Conservation (phyloP, 2,329 filamentous ascomycete genomes). For the Didymella segeticola region DNA sequence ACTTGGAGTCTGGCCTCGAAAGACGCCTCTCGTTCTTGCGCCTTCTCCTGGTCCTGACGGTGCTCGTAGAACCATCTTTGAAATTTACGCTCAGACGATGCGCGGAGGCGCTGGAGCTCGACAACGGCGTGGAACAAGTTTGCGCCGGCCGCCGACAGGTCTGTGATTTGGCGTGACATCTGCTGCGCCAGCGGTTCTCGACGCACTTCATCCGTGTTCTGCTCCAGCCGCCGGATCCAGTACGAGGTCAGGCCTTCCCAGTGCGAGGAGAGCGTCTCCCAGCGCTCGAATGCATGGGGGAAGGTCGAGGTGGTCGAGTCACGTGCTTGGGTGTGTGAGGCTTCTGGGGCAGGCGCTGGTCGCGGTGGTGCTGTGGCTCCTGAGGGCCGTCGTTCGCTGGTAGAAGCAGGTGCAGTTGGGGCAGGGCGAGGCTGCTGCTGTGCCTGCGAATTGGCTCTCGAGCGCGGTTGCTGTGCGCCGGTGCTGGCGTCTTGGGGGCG, state of each 20-base stretch:
- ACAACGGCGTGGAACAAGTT: slow-evolving; percentile 98
- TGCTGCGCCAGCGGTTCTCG: slow-evolving; percentile 84
- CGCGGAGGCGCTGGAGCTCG: slow-evolving; percentile 89
- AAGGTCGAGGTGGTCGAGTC: slow-evolving; percentile 69
- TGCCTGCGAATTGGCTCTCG: slow-evolving; percentile 43
- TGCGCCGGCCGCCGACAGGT: slow-evolving; percentile 94
- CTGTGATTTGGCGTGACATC: slow-evolving; percentile 90
- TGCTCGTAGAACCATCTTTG: slow-evolving; percentile 99
- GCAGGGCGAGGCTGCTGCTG: slow-evolving; percentile 47
- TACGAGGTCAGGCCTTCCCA: slow-evolving; percentile 98
- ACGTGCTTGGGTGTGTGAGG: slow-evolving; percentile 38
- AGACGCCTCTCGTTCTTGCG: slow-evolving; percentile 80
- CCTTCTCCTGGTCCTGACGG: slow-evolving; percentile 82
- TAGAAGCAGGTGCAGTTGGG: slow-evolving; percentile 23
- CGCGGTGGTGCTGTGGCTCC: slow-evolving; percentile 26
- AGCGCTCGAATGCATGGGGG: slow-evolving; percentile 95
- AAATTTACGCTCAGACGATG: slow-evolving; percentile 96
- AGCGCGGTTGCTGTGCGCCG: slow-evolving; percentile 39
- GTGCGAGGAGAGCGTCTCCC: slow-evolving; percentile 95
- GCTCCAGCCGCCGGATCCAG: slow-evolving; percentile 92
- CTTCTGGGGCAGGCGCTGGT: slow-evolving; percentile 30
- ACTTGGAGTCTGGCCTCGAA: slow-evolving; percentile 77
- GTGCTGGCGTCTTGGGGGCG: slow-evolving; percentile 35
- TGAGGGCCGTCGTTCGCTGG: slow-evolving; percentile 39
- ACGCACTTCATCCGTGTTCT: slow-evolving; percentile 85